Evolutionary conservation across 805 yeast species (phyloP), one percentile per base, ranked within the genome.

Genomic region (Soucietia sequanensis): DNA sequence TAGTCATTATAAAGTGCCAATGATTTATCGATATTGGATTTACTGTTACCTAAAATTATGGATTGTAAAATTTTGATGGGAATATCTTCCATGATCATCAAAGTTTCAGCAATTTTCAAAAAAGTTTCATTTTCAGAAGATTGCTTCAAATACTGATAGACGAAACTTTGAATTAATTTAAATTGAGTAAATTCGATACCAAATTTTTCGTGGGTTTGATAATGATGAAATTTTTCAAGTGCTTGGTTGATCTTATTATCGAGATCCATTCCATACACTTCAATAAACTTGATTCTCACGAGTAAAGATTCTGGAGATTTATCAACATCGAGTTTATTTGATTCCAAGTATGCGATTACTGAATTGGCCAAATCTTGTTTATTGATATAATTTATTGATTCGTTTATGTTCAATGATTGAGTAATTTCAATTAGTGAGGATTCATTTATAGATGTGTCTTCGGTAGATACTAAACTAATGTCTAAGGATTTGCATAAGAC

Each of bases 1-100:
- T 68, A 67, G 11, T 62, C 58, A 44, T 78, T 78, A 52, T 66
- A 78, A 4, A 73, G 37, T 2, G 56, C 60, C 25, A 78, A 56
- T 1, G 76, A 54, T 27, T 52, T 41, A 6, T 68, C 71, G 5
- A 58, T 38, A 25, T 70, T 60, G 27, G 69, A 66, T 24, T 53
- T 56, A 8, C 74, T 51, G 16, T 61, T 51, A 0, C 69, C 72
- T 6, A 76, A 43, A 10, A 78, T 70, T 29, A 68, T 46, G 4
- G 62, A 56, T 35, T 71, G 69, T 5, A 73, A 37, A 3, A 64
- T 48, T 22, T 60, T 58, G 6, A 65, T 54, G 1, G 68, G 52
- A 12, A 53, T 38, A 13, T 37, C 33, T 15, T 50, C 54, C 17
- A 51, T 28, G 11, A 48, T 41, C 12, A 60, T 60, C 47, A 51